Conservation (phyloP, 202 grass and related monocot genomes). For the Digitaria exilis region DNA sequence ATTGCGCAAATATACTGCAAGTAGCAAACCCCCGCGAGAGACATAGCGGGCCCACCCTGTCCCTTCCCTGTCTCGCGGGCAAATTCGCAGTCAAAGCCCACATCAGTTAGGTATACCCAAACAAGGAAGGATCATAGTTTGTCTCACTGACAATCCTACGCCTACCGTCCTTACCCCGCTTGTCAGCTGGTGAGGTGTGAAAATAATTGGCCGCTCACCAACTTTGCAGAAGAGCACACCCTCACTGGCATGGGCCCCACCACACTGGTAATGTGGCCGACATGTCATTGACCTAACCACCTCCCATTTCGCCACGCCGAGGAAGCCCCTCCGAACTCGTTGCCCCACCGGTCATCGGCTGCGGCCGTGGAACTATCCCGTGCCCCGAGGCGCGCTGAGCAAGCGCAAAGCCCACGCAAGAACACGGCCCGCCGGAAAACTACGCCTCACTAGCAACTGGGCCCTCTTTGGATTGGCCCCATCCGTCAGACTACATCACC, state of each 20-base stretch:
- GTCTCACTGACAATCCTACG: neutral
- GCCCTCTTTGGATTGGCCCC: rapidly evolving
- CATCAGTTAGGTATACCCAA: neutral
- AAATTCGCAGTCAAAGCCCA: neutral
- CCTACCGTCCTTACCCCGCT: rapidly evolving
- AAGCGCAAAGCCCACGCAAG: constrained; percentile 23
- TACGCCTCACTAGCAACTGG: neutral
- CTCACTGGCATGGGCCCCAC: neutral
- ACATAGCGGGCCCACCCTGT: constrained; percentile 21
- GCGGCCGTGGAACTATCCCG: neutral
- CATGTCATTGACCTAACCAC: neutral
- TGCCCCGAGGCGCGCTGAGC: neutral
- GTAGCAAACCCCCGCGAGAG: constrained; percentile 17
- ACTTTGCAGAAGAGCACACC: neutral
- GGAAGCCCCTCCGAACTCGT: neutral
- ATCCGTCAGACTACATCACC: neutral
- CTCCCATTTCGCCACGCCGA: neutral
- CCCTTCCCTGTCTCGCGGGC: constrained; percentile 9
- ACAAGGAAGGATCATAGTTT: neutral
- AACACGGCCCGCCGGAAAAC: neutral
- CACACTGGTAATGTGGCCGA: neutral
- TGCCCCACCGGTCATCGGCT: neutral
- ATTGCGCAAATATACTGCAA: constrained; percentile 20
- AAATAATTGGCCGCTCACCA: neutral
- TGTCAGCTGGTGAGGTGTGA: rapidly evolving